phyloP scores from a whole-genome alignment of 192 early-diverging fungal species.

The Podila epigama region DNA sequence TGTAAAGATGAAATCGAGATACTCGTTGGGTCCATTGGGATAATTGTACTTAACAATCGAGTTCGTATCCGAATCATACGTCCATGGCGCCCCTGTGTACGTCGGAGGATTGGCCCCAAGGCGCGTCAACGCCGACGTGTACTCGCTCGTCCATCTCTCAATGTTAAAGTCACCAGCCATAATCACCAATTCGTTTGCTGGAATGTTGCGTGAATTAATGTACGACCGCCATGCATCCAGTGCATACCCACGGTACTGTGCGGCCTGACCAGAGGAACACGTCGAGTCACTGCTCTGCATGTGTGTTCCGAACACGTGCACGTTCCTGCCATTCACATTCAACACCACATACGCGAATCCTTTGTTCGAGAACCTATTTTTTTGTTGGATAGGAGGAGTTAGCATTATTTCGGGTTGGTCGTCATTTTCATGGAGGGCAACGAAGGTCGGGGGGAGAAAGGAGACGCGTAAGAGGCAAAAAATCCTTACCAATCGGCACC shows the following conservation, averaged over 20 bases:
- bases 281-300: conserved; percentile 6
- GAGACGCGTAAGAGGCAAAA: too few species aligned
- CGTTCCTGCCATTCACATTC: conserved; percentile 9
- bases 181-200: conserved; percentile 6
- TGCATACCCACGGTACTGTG: not conserved
- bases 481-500: conserved; percentile 1
- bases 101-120: not conserved
- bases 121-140: not conserved
- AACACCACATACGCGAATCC: conserved; percentile 5
- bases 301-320: conserved; percentile 25
- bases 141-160: not conserved
- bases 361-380: conserved; percentile 14
- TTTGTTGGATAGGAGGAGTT: not conserved
- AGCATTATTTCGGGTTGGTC: not conserved
- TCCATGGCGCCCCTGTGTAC: not conserved
- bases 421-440: too few species aligned
- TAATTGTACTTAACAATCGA: conserved; percentile 1
- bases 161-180: conserved; percentile 22
- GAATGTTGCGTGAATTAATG: conserved; percentile 4
- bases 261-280: conserved; percentile 1
- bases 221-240: conserved; percentile 1
- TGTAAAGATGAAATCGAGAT: conserved; percentile 11
- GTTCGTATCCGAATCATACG: conserved; percentile 6
- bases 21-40: not conserved
- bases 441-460: too few species aligned